Evolutionary conservation across 495 filamentous ascomycete species (phyloP), one percentile per base, ranked within the genome.

Genomic region (Penicillium parvum): DNA sequence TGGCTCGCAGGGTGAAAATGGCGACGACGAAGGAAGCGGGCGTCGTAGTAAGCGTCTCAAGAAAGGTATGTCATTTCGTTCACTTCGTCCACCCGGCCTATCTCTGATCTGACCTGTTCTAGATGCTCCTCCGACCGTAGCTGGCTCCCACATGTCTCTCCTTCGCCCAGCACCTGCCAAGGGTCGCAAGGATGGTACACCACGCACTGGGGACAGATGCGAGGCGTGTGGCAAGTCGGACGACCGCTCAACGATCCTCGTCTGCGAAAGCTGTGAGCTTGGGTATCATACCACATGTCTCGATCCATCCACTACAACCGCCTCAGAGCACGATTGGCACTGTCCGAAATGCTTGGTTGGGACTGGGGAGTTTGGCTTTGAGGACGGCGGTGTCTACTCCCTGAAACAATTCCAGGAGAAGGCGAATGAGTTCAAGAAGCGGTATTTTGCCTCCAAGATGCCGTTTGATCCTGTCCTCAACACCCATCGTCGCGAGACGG

Each of bases 351-450:
- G 92, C 59, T 74, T 99, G 29, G 94, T 99, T 27, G 92, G 92
- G 29, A 95, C 94, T 25, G 90, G 90, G 25, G 89, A 97, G 55
- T 99, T 95, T 52, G 92, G 92, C 1, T 99, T 99, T 49, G 92
- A 96, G 56, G 92, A 99, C 60, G 92, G 92, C 14, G 90, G 90
- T 17, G 79, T 96, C 12, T 99, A 99, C 65, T 99, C 92, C 0
- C 74, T 99, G 37, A 85, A 83, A 54, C 88, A 95, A 56, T 99
- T 99, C 61, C 92, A 99, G 65, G 87, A 96, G 49, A 96, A 92
- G 61, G 92, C 92, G 7, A 83, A 84, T 47, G 83, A 86, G 41
- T 99, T 99, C 72, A 96, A 95, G 60, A 86, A 95, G 48, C 78
- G 75, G 19, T 95, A 97, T 57, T 99, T 99, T 51, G 84, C 86